Conservation (phyloP, 2,329 filamentous ascomycete genomes). For the Paracamarosporium sp. region DNA sequence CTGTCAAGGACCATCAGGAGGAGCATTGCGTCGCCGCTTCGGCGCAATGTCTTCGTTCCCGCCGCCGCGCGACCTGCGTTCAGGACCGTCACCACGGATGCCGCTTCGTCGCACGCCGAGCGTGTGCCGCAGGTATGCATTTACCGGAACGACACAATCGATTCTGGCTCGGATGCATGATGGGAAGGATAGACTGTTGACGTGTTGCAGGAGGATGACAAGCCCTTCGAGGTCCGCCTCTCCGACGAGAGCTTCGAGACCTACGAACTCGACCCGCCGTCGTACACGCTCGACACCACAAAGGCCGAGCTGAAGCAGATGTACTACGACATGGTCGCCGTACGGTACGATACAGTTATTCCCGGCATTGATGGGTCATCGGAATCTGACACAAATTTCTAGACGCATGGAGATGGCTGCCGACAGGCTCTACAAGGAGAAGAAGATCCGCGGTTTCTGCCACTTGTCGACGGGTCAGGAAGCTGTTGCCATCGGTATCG, state of each 20-base stretch:
- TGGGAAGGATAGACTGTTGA: constrained; percentile 23
- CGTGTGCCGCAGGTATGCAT: constrained; percentile 69
- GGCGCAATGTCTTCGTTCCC: constrained; percentile 46
- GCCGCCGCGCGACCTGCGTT: constrained; percentile 42
- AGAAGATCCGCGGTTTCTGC: constrained; percentile 99
- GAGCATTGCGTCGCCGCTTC: constrained; percentile 47
- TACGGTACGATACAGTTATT: constrained; percentile 69
- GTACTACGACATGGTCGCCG: constrained; percentile 96
- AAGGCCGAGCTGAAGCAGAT: constrained; percentile 99
- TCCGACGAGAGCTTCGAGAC: constrained; percentile 99
- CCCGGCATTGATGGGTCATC: neutral
- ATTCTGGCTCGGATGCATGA: neutral
- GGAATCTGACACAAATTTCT: constrained; percentile 20
- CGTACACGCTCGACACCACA: constrained; percentile 90
- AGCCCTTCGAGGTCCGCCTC: constrained; percentile 89
- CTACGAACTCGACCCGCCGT: constrained; percentile 95
- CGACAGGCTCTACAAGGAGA: constrained; percentile 99
- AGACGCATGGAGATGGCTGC: constrained; percentile 99
- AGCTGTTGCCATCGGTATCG: constrained; percentile 95
- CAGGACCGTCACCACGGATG: constrained; percentile 91
- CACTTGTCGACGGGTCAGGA: constrained; percentile 98
- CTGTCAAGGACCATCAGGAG: constrained; percentile 49
- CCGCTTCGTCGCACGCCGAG: constrained; percentile 85
- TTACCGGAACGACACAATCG: constrained; percentile 6
- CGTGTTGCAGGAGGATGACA: constrained; percentile 78